A percentile compares a stretch with the other conserved stretches of the same genome.
Conservation (phyloP, 1,284 basidiomycete genomes). For the Inonotus hispidus region DNA sequence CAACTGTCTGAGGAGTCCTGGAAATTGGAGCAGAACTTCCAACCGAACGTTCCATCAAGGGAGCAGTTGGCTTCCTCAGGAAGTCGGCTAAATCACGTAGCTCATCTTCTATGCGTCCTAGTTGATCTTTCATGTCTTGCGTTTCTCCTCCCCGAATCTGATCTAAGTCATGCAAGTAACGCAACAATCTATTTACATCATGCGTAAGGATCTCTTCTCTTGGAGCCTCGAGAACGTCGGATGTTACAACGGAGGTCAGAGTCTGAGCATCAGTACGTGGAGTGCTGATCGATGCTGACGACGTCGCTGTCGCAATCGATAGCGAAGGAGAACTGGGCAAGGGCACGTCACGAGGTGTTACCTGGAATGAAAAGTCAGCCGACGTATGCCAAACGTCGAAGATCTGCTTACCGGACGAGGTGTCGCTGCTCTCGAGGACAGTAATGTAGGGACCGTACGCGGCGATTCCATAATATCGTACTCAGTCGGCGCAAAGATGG, state of each 20-base stretch:
- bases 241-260: constrained; percentile 30
- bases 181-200: constrained; percentile 63
- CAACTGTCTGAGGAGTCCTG: constrained; percentile 3
- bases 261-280: constrained; percentile 57
- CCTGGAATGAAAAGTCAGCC: constrained; percentile 18
- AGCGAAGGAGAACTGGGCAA: constrained; percentile 26
- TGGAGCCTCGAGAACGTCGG: constrained; percentile 27
- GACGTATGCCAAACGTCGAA: constrained; percentile 9
- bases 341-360: constrained; percentile 26
- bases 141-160: constrained; percentile 53
- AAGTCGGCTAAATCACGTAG: constrained; percentile 50
- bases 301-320: constrained; percentile 36
- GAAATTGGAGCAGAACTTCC: constrained; percentile 29
- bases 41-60: constrained; percentile 38
- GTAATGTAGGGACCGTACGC: constrained; percentile 51
- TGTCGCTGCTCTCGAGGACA: constrained; percentile 34
- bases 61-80: constrained; percentile 30
- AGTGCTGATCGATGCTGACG: constrained; percentile 56
- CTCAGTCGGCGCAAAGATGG: constrained; percentile 31
- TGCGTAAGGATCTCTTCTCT: constrained; percentile 44
- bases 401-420: constrained; percentile 34
- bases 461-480: constrained; percentile 28
- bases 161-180: constrained; percentile 60
- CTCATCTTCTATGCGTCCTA: constrained; percentile 58
- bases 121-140: constrained; percentile 52